phyloP scores from a whole-genome alignment of 2,329 filamentous ascomycete species.

The Reticulascus tulasneorum region DNA sequence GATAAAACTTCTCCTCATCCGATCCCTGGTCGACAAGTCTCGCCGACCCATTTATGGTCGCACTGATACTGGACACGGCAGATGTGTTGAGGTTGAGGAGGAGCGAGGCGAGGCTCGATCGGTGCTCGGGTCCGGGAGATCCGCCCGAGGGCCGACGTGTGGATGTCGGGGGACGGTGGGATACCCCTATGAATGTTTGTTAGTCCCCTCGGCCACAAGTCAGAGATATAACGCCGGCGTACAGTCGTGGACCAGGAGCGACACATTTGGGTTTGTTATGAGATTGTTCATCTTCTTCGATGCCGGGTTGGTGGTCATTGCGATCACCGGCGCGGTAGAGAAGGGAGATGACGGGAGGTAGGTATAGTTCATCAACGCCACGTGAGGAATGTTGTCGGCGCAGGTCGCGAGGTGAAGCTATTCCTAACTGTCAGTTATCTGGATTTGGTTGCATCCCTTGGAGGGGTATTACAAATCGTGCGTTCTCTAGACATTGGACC shows the following conservation, averaged over 20 bases:
- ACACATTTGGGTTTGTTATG: conserved; percentile 78
- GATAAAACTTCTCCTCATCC: conserved; percentile 81
- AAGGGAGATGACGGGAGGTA: conserved; percentile 79
- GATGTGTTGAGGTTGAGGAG: conserved; percentile 89
- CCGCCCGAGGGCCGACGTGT: conserved; percentile 54
- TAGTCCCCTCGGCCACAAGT: not conserved
- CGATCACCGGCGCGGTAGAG: conserved; percentile 71
- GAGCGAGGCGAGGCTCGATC: conserved; percentile 75
- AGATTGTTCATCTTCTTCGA: conserved; percentile 82
- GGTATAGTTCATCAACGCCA: conserved; percentile 98
- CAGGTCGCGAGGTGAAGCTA: conserved; percentile 95
- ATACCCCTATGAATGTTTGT: conserved; percentile 59
- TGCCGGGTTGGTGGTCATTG: conserved; percentile 84
- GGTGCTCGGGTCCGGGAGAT: conserved; percentile 59
- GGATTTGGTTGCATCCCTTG: no score
- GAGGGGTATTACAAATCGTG: conserved; percentile 78
- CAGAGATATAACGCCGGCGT: conserved; percentile 3
- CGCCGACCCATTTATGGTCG: conserved; percentile 89
- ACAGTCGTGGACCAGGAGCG: conserved; percentile 93
- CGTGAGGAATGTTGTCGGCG: conserved; percentile 76
- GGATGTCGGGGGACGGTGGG: conserved; percentile 79
- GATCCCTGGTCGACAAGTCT: conserved; percentile 67
- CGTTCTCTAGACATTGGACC: conserved; percentile 86
- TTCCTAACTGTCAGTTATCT: no score
- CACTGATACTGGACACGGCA: conserved; percentile 81